Base-by-base conservation (phyloP, 257 asterid genomes). In the Oldenlandia corymbosa region DNA sequence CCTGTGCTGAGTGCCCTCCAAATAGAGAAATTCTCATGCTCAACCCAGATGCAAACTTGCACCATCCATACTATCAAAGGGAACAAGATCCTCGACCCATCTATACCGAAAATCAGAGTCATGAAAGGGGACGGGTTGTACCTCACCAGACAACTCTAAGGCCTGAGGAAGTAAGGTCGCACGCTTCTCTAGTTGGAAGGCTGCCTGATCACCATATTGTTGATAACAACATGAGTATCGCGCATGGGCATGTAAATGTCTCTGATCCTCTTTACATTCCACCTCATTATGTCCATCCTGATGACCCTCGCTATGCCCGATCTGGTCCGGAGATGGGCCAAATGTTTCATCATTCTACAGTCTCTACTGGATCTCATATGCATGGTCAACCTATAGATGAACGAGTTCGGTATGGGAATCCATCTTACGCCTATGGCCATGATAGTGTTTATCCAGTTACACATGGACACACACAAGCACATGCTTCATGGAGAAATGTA, bases 1-100 rank as follows among this genome's bases (percentile, higher is more conserved):
- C 88, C n/a, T 85, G 91, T 69, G 74, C 78, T 2, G 96, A 89
- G 49, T 80, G 89, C 72, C 93, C 88, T 7, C 86, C 94, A 39
- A 81, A 84, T 68, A 76, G 88, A 81, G 98, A 89, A 64, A 57
- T 85, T 28, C 71, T 76, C 57, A 64, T 79, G 71, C 54, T 82
- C 80, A 82, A 73, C 69, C 53, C 85, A 12, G 92, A 85, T 67
- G 68, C 87, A 51, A 89, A 69, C 41, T 41, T 77, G 72, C 88
- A 80, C 59, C 85, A 83, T 67, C 79, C 83, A 4, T 83, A 72
- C 76, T 85, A 76, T 71, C 69, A 78, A 43, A 76, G 86, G 70
- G 98, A 92, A 45, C 89, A 75, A 60, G 91, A 90, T 72, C 90
- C 84, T 62, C 84, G 95, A 39, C 18, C 76, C 20, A 68, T 78